Evolutionary conservation across 139 green algal species (phyloP).

Genomic region (Chlorella sp.): DNA sequence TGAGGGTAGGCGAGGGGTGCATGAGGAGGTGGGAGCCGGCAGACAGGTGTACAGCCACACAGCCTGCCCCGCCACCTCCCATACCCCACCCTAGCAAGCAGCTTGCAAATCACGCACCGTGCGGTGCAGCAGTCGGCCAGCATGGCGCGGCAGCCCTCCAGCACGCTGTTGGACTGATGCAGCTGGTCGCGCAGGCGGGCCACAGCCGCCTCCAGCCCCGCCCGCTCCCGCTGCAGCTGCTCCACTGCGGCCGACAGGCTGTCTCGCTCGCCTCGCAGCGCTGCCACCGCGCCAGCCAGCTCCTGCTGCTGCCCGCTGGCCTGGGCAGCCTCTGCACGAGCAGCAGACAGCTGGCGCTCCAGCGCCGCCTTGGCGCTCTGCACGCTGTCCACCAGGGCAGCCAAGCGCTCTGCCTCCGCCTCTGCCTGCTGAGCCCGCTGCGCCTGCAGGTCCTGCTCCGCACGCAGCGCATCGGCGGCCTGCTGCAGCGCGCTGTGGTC

Average conservation of each 20-base stretch:
- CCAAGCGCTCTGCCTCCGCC: background rate
- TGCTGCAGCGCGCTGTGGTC: background rate
- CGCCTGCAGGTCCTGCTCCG: constrained; percentile 12
- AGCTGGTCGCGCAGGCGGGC: constrained; percentile 5
- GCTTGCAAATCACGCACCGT: background rate
- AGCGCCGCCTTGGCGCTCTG: background rate
- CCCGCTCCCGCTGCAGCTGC: background rate
- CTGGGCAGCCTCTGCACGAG: background rate
- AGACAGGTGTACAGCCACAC: background rate
- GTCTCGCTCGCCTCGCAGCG: constrained; percentile 1
- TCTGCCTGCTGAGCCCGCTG: background rate
- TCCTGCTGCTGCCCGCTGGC: background rate
- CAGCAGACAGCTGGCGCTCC: background rate
- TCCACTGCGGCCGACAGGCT: background rate
- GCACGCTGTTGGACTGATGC: background rate
- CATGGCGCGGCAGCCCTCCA: constrained; percentile 18
- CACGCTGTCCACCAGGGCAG: background rate
- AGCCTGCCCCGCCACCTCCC: too few relatives aligned
- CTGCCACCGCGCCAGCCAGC: background rate
- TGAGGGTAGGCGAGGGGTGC: background rate
- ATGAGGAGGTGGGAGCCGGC: too few relatives aligned
- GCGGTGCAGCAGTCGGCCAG: constrained; percentile 2
- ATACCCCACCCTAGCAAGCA: too few relatives aligned
- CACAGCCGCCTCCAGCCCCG: background rate
- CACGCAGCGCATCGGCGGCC: background rate